Evolutionary conservation across 163 green algal genomes (phyloP), one percentile per base, ranked within the genome.

Genomic region (Chlorella variabilis): DNA sequence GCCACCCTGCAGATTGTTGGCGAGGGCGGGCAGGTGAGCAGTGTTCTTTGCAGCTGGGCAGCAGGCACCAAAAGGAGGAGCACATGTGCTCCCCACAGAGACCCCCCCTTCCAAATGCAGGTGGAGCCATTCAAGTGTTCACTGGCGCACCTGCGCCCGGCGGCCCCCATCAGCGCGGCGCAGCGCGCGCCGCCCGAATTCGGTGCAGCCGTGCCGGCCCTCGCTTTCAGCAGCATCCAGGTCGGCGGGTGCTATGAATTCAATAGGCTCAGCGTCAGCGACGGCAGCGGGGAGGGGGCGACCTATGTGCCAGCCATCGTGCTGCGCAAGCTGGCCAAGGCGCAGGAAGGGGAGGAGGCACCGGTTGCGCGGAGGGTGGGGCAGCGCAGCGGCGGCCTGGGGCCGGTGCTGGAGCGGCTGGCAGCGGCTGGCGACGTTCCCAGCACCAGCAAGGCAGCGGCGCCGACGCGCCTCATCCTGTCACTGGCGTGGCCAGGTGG

Each of bases 241-340:
- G 11, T 59, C 21, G 73, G 73, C 15, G n/a, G 25, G 34, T 42
- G 38, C n/a, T 63, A 73, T 25, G 75, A 81, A 0, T 38, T 62
- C 18, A 38, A 78, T 51, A 5, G 45, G 29, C 29, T 73, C 39
- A 13, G 56, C 1, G 6, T 18, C 25, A 54, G 15, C 20, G 59
- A 62, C 41, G 6, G 39, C 75, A 49, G n/a, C 17, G 29, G 61
- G 61, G 63, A 76, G 25, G 34, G 33, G 18, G 48, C 76, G 1
- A 25, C 33, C 2, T 82, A 76, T 23, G 76, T 76, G 48, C 76
- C 63, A 15, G 76, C 76, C 23, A 23, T 82, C 4, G 21, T 82
- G 49, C 21, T 82, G 63, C 13, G 9, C 17, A 81, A 73, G 59
- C 42, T 49, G 75, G 41, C 15, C 54, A 9, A 62, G 54, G 15